phyloP scores from a whole-genome alignment of 2,329 filamentous ascomycete species.

The Neurospora sp. region DNA sequence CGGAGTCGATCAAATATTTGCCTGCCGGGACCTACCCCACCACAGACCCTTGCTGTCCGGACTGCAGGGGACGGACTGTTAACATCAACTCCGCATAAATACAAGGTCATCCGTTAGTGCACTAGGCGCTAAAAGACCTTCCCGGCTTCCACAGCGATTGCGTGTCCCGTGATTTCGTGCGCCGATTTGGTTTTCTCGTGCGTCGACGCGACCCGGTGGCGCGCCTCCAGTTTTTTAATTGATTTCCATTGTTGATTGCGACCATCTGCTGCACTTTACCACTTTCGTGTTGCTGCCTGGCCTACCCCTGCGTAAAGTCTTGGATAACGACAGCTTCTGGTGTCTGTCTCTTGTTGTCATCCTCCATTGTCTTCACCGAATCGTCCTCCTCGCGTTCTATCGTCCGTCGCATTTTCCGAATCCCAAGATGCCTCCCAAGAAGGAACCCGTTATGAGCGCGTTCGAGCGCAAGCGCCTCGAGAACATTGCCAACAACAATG shows the following conservation, averaged over 20 bases:
- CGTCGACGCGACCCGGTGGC: constrained; percentile 2
- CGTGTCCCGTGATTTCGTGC: constrained; percentile 7
- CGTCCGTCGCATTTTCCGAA: constrained; percentile 12
- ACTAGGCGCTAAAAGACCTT: background rate
- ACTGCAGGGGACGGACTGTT: background rate
- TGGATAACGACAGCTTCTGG: background rate
- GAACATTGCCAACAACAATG: constrained; percentile 80
- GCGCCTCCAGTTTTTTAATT: background rate
- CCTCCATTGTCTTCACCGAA: background rate
- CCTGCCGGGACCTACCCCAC: constrained; percentile 1
- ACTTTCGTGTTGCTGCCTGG: background rate
- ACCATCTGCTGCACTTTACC: background rate
- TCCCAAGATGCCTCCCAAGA: constrained; percentile 35
- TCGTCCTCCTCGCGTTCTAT: background rate
- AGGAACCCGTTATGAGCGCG: constrained; percentile 56
- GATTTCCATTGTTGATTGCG: background rate
- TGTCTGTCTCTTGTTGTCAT: background rate
- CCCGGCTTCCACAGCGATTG: background rate
- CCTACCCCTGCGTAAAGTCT: background rate
- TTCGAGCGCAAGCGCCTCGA: constrained; percentile 79
- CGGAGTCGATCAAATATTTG: background rate
- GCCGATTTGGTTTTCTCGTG: constrained; percentile 1
- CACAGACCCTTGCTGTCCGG: background rate
- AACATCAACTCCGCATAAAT: background rate
- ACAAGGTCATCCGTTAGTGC: background rate